Evolutionary conservation across 1,284 basidiomycete genomes (phyloP).

Genomic region (Malassezia nana): DNA sequence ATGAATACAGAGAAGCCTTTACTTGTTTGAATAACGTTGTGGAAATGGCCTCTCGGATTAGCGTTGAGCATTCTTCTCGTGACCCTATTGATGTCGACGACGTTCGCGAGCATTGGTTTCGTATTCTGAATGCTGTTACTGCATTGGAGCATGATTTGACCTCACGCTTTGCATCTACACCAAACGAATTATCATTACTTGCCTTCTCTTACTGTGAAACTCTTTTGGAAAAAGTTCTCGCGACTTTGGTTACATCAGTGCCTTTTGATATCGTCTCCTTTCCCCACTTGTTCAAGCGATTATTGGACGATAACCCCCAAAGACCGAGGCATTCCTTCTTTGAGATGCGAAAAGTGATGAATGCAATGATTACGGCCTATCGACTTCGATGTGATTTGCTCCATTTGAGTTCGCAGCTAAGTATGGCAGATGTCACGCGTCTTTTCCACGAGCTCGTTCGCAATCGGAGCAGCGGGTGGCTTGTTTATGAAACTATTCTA

Average conservation of each 20-base stretch:
- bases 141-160: slow-evolving; percentile 58
- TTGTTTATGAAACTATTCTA: background rate
- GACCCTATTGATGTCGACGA: slow-evolving; percentile 41
- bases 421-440: slow-evolving; percentile 6
- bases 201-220: background rate
- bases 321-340: slow-evolving; percentile 59
- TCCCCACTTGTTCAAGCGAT: slow-evolving; percentile 76
- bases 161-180: background rate
- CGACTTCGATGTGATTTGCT: slow-evolving; percentile 81
- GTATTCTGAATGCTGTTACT: slow-evolving; percentile 68
- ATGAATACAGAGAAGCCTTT: background rate
- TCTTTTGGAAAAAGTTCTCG: slow-evolving; percentile 68
- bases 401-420: slow-evolving; percentile 18
- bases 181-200: background rate
- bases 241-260: slow-evolving; percentile 60
- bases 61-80: slow-evolving; percentile 19
- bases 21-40: slow-evolving; percentile 16
- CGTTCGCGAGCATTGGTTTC: slow-evolving; percentile 80
- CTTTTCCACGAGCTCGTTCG: slow-evolving; percentile 14
- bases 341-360: slow-evolving; percentile 80
- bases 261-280: slow-evolving; percentile 76
- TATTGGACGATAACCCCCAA: slow-evolving; percentile 53
- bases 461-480: slow-evolving; percentile 5
- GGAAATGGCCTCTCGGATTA: slow-evolving; percentile 24
- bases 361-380: slow-evolving; percentile 88